phyloP scores from a whole-genome alignment of 1,284 basidiomycete species.

The Cutaneotrichosporon arboriforme region DNA sequence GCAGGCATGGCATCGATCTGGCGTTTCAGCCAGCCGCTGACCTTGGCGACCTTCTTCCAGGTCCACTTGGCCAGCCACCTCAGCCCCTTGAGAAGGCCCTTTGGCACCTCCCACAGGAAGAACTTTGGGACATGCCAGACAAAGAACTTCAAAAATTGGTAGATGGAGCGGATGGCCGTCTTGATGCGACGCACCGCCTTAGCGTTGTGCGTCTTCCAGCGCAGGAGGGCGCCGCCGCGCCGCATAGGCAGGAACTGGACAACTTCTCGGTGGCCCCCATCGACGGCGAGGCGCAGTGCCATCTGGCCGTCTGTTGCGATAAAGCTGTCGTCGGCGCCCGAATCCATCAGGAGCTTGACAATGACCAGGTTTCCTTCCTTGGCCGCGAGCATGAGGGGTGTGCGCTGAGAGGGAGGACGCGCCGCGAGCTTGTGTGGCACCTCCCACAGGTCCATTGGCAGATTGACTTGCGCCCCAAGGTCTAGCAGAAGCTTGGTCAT shows the following conservation, averaged over 20 bases:
- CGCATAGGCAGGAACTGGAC: slow-evolving; percentile 11
- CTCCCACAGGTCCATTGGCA: background rate
- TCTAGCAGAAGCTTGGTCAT: slow-evolving; percentile 3
- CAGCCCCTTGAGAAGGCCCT: background rate
- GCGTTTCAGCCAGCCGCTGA: background rate
- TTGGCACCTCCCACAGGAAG: background rate
- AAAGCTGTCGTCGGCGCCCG: slow-evolving; percentile 56
- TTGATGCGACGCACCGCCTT: background rate
- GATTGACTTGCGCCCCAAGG: slow-evolving; percentile 5
- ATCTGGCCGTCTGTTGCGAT: slow-evolving; percentile 14
- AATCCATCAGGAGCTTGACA: slow-evolving; percentile 57
- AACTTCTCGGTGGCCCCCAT: slow-evolving; percentile 1
- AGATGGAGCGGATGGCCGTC: background rate
- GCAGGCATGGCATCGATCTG: background rate
- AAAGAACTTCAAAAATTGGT: background rate
- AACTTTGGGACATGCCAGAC: background rate
- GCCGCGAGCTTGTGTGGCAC: too few relatives aligned
- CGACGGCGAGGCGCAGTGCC: slow-evolving; percentile 12
- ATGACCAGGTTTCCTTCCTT: slow-evolving; percentile 63
- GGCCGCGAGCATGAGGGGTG: slow-evolving; percentile 73
- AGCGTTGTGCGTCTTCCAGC: slow-evolving; percentile 1
- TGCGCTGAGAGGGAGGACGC: slow-evolving; percentile 36
- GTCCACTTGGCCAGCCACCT: background rate
- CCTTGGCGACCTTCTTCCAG: background rate
- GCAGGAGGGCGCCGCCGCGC: slow-evolving; percentile 2